Percentiles rank a stretch among this genome's conserved stretches.
Evolutionary conservation across 2,329 filamentous ascomycete species (phyloP).

Genomic region (Dactylonectria estremocensis): DNA sequence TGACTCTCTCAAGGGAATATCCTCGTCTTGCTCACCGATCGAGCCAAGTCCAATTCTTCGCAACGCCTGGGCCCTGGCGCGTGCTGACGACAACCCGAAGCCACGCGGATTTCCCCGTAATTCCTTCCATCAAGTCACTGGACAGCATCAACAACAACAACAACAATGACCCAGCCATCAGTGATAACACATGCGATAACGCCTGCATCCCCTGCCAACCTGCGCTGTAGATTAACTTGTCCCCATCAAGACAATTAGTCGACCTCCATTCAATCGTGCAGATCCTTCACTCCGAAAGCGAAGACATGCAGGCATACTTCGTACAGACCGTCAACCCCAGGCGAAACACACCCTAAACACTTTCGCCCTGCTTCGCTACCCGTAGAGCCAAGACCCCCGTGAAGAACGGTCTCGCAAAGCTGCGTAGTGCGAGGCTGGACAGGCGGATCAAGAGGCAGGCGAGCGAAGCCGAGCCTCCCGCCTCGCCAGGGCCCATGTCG

Average conservation of each 20-base stretch:
- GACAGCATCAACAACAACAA: not conserved
- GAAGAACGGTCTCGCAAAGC: not conserved
- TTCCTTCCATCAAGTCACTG: not conserved
- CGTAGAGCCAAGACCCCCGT: not conserved
- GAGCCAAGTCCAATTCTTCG: not conserved
- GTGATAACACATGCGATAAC: not conserved
- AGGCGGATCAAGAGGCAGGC: slow-evolving; percentile 30
- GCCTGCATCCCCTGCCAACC: slow-evolving; percentile 7
- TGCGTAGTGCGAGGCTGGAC: slow-evolving; percentile 7
- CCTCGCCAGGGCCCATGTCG: slow-evolving; percentile 7
- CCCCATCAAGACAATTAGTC: not conserved
- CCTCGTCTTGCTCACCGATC: not conserved
- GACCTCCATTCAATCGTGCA: not conserved
- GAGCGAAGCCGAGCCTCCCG: slow-evolving; percentile 36
- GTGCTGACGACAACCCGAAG: not conserved
- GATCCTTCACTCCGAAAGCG: slow-evolving; percentile 22
- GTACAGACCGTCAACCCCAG: slow-evolving; percentile 14
- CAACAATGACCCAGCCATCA: not conserved
- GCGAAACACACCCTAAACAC: slow-evolving; percentile 20
- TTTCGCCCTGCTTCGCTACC: slow-evolving; percentile 15
- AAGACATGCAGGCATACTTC: slow-evolving; percentile 10
- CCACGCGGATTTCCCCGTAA: not conserved
- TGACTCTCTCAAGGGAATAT: not conserved
- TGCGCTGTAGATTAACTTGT: slow-evolving; percentile 13
- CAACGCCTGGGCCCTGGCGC: not conserved